A percentile compares a stretch with the other conserved stretches of the same genome.
These are phyloP conservation scores for Mucor racemosus DNA, from an alignment of 371 early-diverging fungal species.

Conservation along the genomic window DNA sequence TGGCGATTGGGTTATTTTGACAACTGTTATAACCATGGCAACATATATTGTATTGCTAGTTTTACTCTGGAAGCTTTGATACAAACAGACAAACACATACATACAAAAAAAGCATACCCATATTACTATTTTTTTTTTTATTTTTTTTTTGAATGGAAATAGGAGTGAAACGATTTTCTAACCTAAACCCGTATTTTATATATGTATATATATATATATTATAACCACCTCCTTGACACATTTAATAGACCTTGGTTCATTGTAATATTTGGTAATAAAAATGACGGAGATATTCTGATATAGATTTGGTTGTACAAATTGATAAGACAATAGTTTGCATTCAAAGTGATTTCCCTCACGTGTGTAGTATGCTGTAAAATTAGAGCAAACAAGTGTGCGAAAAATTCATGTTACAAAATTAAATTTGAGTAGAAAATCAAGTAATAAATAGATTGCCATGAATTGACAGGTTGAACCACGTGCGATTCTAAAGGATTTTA, in stretches of 20 bases:
- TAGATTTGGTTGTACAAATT: background rate
- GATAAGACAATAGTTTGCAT: background rate
- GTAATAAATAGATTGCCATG: background rate
- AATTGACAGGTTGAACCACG: slow-evolving; percentile 5
- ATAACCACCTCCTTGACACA: too few relatives aligned
- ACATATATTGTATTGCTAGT: slow-evolving; percentile 55
- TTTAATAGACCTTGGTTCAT: too few relatives aligned
- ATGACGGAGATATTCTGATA: background rate
- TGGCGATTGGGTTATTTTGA: slow-evolving; percentile 56
- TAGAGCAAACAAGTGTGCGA: slow-evolving; percentile 3
- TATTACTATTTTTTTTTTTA: background rate
- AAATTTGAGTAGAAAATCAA: background rate
- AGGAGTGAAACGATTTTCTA: background rate
- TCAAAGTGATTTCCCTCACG: background rate
- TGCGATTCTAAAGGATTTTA: background rate
- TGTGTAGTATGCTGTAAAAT: background rate
- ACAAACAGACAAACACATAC: background rate
- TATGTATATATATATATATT: background rate
- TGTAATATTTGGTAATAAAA: background rate
- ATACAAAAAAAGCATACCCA: background rate
- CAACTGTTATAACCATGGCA: slow-evolving; percentile 53
- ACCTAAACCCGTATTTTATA: background rate
- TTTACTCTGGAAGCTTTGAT: slow-evolving; percentile 39
- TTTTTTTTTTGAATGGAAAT: background rate
- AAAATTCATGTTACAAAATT: slow-evolving; percentile 2